phyloP scores from a whole-genome alignment of 768 basidiomycete genomes.

The Dentipellis fragilis region DNA sequence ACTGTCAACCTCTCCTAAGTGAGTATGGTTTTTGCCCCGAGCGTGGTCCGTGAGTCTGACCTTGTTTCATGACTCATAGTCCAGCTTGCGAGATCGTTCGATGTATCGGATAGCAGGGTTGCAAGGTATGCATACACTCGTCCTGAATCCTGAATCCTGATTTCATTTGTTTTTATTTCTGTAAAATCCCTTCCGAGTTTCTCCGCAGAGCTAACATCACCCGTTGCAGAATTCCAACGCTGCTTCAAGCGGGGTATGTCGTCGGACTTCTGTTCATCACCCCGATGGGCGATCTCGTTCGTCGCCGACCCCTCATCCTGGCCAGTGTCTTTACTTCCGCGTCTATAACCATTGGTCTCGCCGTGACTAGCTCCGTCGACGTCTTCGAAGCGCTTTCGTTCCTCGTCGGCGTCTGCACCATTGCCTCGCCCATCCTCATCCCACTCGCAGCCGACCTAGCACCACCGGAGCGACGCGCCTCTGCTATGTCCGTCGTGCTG shows the following conservation, averaged over 20 bases:
- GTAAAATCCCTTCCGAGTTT: not conserved
- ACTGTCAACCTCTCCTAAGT: slow-evolving; percentile 21
- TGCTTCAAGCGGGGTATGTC: slow-evolving; percentile 56
- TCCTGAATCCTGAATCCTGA: not conserved
- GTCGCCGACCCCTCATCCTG: slow-evolving; percentile 62
- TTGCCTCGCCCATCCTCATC: slow-evolving; percentile 67
- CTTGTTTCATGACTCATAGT: slow-evolving; percentile 20
- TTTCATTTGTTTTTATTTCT: not conserved
- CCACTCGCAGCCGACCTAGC: slow-evolving; percentile 77
- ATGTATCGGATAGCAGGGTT: slow-evolving; percentile 19
- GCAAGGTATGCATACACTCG: not conserved
- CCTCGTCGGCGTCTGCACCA: slow-evolving; percentile 60
- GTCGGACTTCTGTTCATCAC: slow-evolving; percentile 53
- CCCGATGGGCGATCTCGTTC: slow-evolving; percentile 77
- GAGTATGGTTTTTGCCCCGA: slow-evolving; percentile 2
- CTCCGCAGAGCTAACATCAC: not conserved
- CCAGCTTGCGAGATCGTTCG: slow-evolving; percentile 27
- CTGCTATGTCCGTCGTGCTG: slow-evolving; percentile 67
- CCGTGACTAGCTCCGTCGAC: slow-evolving; percentile 45
- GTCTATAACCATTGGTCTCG: slow-evolving; percentile 59
- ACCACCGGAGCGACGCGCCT: slow-evolving; percentile 60
- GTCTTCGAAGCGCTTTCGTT: slow-evolving; percentile 63
- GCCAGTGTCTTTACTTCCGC: slow-evolving; percentile 35
- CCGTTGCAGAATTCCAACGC: slow-evolving; percentile 46
- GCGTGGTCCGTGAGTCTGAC: not conserved